Conservation (phyloP, 768 basidiomycete genomes). For the Trametes cubensis region DNA sequence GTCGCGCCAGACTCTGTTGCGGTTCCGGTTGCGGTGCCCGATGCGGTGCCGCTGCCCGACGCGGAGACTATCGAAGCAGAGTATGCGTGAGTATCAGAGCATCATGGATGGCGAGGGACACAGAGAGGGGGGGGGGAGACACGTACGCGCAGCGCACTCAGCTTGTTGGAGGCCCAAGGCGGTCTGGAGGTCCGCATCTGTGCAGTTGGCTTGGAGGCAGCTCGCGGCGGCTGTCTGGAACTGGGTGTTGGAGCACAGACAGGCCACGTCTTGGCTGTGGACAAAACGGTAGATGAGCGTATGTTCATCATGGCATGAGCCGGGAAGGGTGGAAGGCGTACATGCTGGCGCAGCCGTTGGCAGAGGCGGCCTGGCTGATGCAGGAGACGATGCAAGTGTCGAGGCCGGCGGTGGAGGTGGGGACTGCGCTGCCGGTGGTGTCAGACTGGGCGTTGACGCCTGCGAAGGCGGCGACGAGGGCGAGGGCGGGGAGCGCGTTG, state of each 20-base stretch:
- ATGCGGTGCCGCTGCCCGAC: constrained; percentile 19
- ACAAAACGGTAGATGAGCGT: background rate
- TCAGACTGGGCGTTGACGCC: constrained; percentile 20
- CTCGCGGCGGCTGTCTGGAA: constrained; percentile 40
- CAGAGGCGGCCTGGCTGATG: constrained; percentile 17
- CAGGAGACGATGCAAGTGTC: constrained; percentile 25
- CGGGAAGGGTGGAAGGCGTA: constrained; percentile 8
- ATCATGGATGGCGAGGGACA: background rate
- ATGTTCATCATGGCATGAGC: background rate
- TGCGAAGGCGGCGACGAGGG: constrained; percentile 14
- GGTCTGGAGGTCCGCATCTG: constrained; percentile 32
- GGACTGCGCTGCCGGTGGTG: background rate
- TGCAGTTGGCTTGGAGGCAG: constrained; percentile 43
- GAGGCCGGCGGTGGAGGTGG: constrained; percentile 16
- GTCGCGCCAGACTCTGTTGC: background rate
- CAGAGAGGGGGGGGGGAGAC: background rate
- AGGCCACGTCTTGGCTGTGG: constrained; percentile 42
- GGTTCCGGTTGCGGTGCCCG: background rate
- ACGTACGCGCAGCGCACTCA: constrained; percentile 38
- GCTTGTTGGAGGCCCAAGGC: constrained; percentile 36
- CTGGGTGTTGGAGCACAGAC: constrained; percentile 41
- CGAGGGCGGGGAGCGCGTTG: constrained; percentile 8
- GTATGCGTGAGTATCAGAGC: background rate
- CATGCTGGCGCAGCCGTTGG: constrained; percentile 22
- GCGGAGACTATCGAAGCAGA: constrained; percentile 7